Percentiles rank a stretch among this genome's conserved stretches.
Conservation (phyloP, 1,284 basidiomycete species). For the Irpex rosettiformis region DNA sequence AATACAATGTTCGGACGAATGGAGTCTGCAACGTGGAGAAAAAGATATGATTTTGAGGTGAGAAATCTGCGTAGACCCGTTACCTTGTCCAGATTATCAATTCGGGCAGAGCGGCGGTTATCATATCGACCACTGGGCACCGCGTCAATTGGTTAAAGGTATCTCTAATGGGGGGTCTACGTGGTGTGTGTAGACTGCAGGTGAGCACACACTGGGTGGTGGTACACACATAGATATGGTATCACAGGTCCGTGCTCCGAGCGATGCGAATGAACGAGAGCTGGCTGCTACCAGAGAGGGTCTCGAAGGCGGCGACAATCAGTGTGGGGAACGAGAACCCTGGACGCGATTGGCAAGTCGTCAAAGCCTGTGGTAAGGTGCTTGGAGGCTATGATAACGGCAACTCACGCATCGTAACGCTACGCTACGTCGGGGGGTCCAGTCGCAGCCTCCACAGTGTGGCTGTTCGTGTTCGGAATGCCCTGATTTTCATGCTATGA, state of each 20-base stretch:
- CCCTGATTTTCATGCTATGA: background rate
- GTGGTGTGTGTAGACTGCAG: background rate
- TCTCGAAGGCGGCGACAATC: background rate
- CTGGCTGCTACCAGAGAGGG: background rate
- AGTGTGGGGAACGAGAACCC: constrained; percentile 1
- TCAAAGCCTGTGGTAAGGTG: background rate
- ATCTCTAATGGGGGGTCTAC: background rate
- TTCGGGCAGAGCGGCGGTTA: background rate
- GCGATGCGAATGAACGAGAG: background rate
- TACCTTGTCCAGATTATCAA: background rate
- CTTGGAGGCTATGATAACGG: background rate
- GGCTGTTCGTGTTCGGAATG: background rate
- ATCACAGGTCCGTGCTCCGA: background rate
- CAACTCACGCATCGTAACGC: background rate
- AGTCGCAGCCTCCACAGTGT: background rate
- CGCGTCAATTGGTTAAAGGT: background rate
- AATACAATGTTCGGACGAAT: background rate
- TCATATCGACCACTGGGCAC: background rate
- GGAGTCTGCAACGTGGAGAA: background rate
- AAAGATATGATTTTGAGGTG: background rate
- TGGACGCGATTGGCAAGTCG: background rate
- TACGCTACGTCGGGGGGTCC: background rate
- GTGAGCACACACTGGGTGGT: background rate
- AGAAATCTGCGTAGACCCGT: background rate
- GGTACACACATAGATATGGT: background rate